phyloP scores from a whole-genome alignment of 768 basidiomycete species.

The Boletus speciosus region DNA sequence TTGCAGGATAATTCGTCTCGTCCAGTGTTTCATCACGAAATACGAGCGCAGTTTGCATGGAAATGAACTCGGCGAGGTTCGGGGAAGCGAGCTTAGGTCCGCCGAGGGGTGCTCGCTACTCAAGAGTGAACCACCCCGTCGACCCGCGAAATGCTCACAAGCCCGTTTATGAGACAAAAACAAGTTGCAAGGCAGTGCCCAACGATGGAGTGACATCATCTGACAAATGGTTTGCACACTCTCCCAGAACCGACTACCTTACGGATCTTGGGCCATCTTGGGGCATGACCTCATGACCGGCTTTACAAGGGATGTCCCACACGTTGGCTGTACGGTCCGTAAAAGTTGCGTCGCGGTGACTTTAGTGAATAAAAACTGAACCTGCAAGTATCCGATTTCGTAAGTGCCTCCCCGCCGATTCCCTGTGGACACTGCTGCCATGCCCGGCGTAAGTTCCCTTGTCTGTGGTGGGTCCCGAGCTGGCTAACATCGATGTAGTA shows the following conservation, averaged over 20 bases:
- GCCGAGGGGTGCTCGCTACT: background rate
- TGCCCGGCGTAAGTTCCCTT: conserved; percentile 25
- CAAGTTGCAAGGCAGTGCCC: background rate
- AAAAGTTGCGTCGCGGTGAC: background rate
- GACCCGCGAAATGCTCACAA: background rate
- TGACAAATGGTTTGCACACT: background rate
- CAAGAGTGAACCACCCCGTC: background rate
- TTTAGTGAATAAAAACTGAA: conserved; percentile 12
- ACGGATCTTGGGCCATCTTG: background rate
- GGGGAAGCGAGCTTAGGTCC: background rate
- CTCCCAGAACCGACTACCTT: background rate
- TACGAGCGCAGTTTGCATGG: background rate
- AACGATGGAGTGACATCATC: background rate
- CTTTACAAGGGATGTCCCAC: background rate
- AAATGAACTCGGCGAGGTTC: background rate
- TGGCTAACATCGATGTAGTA: conserved; percentile 37
- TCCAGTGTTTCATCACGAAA: background rate
- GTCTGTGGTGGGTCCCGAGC: background rate
- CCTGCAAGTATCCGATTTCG: background rate
- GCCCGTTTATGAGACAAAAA: background rate
- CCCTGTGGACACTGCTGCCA: conserved; percentile 5
- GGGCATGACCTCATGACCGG: background rate
- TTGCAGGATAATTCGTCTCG: background rate
- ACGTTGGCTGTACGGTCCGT: conserved; percentile 4
- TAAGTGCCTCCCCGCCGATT: background rate